These are phyloP conservation scores for Setomelanomma holmii DNA, from an alignment of 2,329 filamentous ascomycete species.

Conservation along the genomic window DNA sequence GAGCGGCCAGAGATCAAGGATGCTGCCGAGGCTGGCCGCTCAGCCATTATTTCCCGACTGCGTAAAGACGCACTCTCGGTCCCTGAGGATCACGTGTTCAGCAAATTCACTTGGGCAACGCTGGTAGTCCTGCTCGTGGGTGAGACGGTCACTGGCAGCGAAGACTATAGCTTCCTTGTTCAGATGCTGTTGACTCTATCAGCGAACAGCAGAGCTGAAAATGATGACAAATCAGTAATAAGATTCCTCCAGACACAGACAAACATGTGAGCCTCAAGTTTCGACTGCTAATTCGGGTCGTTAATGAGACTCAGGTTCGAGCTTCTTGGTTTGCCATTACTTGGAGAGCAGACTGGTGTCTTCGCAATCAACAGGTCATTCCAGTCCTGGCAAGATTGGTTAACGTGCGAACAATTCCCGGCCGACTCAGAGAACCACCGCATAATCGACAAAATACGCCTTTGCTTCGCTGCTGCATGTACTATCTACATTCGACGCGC, in stretches of 20 bases:
- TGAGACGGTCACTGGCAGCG: slow-evolving; percentile 52
- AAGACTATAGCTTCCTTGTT: slow-evolving; percentile 48
- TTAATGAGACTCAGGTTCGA: slow-evolving; percentile 18
- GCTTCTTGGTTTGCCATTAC: slow-evolving; percentile 21
- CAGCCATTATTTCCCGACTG: slow-evolving; percentile 48
- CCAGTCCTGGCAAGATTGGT: slow-evolving; percentile 16
- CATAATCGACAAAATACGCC: slow-evolving; percentile 14
- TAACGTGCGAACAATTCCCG: slow-evolving; percentile 14
- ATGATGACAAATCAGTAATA: not conserved
- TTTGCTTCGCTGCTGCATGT: slow-evolving; percentile 21
- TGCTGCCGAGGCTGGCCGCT: slow-evolving; percentile 45
- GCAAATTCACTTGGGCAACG: slow-evolving; percentile 47
- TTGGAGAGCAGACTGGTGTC: slow-evolving; percentile 16
- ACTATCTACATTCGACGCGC: slow-evolving; percentile 22
- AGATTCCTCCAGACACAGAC: slow-evolving; percentile 12
- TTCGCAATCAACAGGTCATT: slow-evolving; percentile 12
- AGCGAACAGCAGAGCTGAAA: not conserved
- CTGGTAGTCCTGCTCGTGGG: slow-evolving; percentile 51
- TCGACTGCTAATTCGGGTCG: too few relatives aligned
- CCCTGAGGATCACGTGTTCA: slow-evolving; percentile 42
- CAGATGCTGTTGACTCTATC: slow-evolving; percentile 47
- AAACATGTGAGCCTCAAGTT: slow-evolving; percentile 7
- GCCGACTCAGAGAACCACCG: slow-evolving; percentile 11
- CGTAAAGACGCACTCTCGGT: slow-evolving; percentile 40
- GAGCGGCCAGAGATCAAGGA: slow-evolving; percentile 38